These are phyloP conservation scores for Didymella keratinophila DNA, from an alignment of 2,329 filamentous ascomycete species.

Conservation along the genomic window DNA sequence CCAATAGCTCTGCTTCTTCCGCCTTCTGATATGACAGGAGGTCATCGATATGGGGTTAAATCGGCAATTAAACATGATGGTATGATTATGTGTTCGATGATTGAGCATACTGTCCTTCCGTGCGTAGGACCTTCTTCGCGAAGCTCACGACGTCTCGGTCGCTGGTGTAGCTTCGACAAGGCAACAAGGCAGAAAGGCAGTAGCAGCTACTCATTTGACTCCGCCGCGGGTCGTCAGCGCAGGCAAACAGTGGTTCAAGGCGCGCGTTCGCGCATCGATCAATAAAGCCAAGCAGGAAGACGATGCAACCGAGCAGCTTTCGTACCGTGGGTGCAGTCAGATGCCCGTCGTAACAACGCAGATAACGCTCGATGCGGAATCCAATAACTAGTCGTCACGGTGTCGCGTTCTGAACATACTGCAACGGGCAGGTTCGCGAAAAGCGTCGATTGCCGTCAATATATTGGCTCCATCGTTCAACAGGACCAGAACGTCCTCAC, in stretches of 20 bases:
- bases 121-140: neutral
- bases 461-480: constrained; percentile 16
- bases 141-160: neutral
- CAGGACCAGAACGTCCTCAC: constrained; percentile 7
- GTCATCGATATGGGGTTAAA: neutral
- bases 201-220: neutral
- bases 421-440: constrained; percentile 12
- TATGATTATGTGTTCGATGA: neutral
- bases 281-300: constrained; percentile 3
- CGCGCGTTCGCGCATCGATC: neutral
- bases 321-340: neutral
- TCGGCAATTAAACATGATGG: neutral
- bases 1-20: neutral
- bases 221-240: neutral
- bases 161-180: neutral
- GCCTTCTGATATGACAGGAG: neutral
- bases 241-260: neutral
- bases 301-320: neutral
- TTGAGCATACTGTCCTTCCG: too few species aligned
- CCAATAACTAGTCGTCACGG: constrained; percentile 1
- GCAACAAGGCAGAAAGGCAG: neutral
- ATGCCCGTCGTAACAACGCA: neutral
- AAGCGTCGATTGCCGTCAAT: constrained; percentile 13
- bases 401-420: constrained; percentile 6
- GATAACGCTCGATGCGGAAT: constrained; percentile 10